Conservation (phyloP, 441 rosid genomes). For the Populus hybrid region DNA sequence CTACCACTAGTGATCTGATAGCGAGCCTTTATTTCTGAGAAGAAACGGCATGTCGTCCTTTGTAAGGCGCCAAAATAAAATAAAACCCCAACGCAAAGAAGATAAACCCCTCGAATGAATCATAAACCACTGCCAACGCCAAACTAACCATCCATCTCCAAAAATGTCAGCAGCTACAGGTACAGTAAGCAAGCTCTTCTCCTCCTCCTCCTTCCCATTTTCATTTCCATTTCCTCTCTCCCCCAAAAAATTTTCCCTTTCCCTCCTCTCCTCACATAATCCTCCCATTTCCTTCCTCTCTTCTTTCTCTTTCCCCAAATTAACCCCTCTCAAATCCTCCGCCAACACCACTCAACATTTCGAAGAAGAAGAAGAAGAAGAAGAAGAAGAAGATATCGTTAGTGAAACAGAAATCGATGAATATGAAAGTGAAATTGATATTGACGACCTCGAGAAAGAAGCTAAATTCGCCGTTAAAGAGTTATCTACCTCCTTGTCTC, state of each 20-base stretch:
- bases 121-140: too few species aligned
- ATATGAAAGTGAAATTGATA: conserved; percentile 45
- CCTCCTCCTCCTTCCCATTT: not conserved
- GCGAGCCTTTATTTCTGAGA: too few species aligned
- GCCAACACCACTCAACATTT: not conserved
- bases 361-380: conserved; percentile 27
- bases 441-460: conserved; percentile 63
- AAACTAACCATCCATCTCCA: not conserved
- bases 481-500: conserved; percentile 53
- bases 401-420: conserved; percentile 17
- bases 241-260: not conserved
- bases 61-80: too few species aligned
- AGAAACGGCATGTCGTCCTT: too few species aligned
- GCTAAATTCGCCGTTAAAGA: conserved; percentile 59
- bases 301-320: conserved; percentile 5
- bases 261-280: not conserved
- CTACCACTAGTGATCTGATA: too few species aligned
- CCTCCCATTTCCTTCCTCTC: not conserved
- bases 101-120: too few species aligned
- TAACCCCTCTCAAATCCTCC: not conserved
- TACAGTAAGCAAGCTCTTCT: not conserved
- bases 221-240: not conserved
- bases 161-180: not conserved
- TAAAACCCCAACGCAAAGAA: too few species aligned
- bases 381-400: conserved; percentile 22